Conservation (phyloP, 2,329 filamentous ascomycete genomes). For the Fusarium equiseti region DNA sequence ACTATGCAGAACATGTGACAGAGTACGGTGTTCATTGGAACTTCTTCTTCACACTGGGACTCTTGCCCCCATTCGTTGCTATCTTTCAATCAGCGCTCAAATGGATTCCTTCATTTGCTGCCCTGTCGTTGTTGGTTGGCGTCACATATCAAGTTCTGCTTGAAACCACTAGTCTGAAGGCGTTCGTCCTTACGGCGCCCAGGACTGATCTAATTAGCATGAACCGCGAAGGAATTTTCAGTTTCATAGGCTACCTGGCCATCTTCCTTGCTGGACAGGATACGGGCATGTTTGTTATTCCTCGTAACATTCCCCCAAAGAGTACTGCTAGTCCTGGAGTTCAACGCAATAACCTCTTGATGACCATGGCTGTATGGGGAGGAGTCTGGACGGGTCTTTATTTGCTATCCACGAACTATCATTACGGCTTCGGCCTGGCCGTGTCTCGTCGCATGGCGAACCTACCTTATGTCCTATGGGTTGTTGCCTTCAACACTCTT, state of each 20-base stretch:
- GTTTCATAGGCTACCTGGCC: constrained; percentile 91
- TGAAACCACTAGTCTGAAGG: constrained; percentile 81
- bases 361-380: constrained; percentile 74
- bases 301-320: constrained; percentile 63
- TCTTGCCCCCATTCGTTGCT: constrained; percentile 90
- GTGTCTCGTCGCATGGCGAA: constrained; percentile 94
- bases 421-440: constrained; percentile 76
- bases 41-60: constrained; percentile 96
- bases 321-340: constrained; percentile 57
- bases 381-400: constrained; percentile 78
- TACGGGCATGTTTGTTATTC: constrained; percentile 82
- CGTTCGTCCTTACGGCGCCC: constrained; percentile 84
- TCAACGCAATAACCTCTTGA: constrained; percentile 69
- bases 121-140: constrained; percentile 76
- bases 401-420: constrained; percentile 73
- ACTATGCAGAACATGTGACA: constrained; percentile 96
- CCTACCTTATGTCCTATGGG: constrained; percentile 92
- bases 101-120: constrained; percentile 80
- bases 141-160: constrained; percentile 80
- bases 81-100: constrained; percentile 79
- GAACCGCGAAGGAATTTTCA: constrained; percentile 96
- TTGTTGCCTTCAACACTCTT: constrained; percentile 88
- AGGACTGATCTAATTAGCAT: constrained; percentile 83
- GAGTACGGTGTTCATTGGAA: constrained; percentile 99
- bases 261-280: constrained; percentile 94